Base-by-base conservation (phyloP, 768 basidiomycete genomes). In the Cyclocybe aegerita region DNA sequence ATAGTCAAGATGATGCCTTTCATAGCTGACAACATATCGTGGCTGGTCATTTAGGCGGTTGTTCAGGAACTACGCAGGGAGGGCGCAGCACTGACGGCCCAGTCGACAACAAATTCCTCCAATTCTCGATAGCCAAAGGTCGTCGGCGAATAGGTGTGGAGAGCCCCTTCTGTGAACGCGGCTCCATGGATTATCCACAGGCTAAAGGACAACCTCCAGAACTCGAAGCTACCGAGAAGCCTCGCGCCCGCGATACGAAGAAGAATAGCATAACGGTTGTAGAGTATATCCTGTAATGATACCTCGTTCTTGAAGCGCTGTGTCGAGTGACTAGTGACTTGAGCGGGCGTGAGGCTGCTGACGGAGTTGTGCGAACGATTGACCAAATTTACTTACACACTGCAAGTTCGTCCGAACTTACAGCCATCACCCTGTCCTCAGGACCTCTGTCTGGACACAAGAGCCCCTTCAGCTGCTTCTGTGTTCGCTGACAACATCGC, bases 61-160 rank as follows among this genome's bases (percentile, higher is more conserved):
- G 82, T 94, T 46, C 88, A 89, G 61, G 91, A 93, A 65, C 80
- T 94, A 14, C 77, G 90, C 48, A 75, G 86, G 46, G 90, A 93
- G 69, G 82, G 77, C 47, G 72, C 78, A 17, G 65, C 69, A 7
- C 44, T 77, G 46, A 70, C 61, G 43, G 61, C 57, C 39, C 67
- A 69, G 43, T 53, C 65, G 30, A 41, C 66, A 36, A 58, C 52
- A 23, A 53, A 36, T 32, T 30, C 32, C 16, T 23, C 42, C 35
- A 33, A 46, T 31, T 36, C 33, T 30, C 46, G 50, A 55, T 58
- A 50, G 23, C 40, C 16, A 32, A 29, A 41, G 6, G 39, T 12
- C 32, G 35, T 29, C 14, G 23, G 23, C 23, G 23, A 23, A 23
- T 23, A 23, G 23, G 23, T 23, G 23, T 23, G 23, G 23, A 23